A percentile compares a stretch with the other conserved stretches of the same genome.
phyloP scores from a whole-genome alignment of 176 grass and related monocot genomes.

The Bolboschoenus planiculmis region DNA sequence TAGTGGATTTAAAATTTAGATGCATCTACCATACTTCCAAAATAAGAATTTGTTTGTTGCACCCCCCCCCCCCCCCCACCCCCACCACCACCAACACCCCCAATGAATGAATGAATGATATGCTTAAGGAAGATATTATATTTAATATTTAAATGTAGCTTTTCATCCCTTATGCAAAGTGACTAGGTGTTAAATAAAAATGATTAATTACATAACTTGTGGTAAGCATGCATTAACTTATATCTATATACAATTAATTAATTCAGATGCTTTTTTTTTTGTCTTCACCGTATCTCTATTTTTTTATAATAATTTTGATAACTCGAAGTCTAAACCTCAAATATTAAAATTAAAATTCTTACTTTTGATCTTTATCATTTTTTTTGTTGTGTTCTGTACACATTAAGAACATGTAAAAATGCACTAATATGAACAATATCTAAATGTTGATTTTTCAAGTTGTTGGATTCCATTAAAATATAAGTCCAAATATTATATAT shows the following conservation, averaged over 20 bases:
- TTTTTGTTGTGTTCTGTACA: too few relatives aligned
- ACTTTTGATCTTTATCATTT: too few relatives aligned
- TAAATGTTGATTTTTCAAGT: too few relatives aligned
- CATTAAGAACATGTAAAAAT: too few relatives aligned
- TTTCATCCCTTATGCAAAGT: not conserved
- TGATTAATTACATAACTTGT: not conserved
- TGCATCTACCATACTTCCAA: not conserved
- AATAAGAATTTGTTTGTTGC: not conserved
- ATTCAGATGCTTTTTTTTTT: not conserved
- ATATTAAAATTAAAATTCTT: too few relatives aligned
- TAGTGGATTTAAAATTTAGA: not conserved
- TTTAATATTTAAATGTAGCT: not conserved
- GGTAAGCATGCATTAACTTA: not conserved
- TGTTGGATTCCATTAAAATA: not conserved
- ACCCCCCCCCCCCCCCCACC: too few relatives aligned
- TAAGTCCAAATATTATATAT: not conserved
- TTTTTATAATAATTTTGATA: too few relatives aligned
- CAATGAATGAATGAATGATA: too few relatives aligned
- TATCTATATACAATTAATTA: not conserved
- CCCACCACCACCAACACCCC: too few relatives aligned
- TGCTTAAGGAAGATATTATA: not conserved
- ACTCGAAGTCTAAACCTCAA: too few relatives aligned
- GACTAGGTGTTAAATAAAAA: not conserved
- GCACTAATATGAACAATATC: not conserved
- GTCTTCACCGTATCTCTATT: not conserved